Conservation (phyloP, 1,284 basidiomycete genomes). For the Somion occarium region DNA sequence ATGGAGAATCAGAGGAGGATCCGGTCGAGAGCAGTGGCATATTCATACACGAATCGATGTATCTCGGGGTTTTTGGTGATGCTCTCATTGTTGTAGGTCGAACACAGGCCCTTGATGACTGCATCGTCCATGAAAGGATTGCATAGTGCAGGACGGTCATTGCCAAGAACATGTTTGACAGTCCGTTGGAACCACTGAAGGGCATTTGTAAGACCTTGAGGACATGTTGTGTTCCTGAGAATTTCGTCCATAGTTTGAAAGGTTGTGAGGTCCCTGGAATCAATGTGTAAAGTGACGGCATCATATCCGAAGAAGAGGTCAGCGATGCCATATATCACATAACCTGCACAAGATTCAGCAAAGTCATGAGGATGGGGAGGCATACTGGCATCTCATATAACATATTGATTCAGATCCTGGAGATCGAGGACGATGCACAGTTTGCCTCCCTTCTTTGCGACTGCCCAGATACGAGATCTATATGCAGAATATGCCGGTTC, state of each 20-base stretch:
- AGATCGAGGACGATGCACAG: constrained; percentile 28
- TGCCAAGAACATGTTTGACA: constrained; percentile 19
- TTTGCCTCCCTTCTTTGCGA: constrained; percentile 27
- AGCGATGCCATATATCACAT: constrained; percentile 2
- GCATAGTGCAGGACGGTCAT: constrained; percentile 13
- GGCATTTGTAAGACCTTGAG: constrained; percentile 26
- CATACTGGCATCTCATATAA: constrained; percentile 25
- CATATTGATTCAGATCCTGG: constrained; percentile 29
- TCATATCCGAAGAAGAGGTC: constrained; percentile 12
- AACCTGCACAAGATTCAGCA: constrained; percentile 26
- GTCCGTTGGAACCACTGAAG: constrained; percentile 25
- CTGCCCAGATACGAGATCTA: constrained; percentile 25
- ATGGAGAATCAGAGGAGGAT: constrained; percentile 22
- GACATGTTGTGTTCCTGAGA: constrained; percentile 15
- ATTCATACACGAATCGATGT: constrained; percentile 25
- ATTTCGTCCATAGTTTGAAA: constrained; percentile 22
- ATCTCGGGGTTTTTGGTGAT: constrained; percentile 25
- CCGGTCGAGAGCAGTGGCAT: constrained; percentile 18
- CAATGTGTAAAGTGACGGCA: constrained; percentile 2
- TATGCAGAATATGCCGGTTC: constrained; percentile 28
- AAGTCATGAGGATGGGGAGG: constrained; percentile 27
- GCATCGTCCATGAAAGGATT: constrained; percentile 28
- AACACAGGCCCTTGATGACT: constrained; percentile 21
- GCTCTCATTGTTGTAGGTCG: constrained; percentile 19
- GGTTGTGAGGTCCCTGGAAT: constrained; percentile 22